phyloP scores from a whole-genome alignment of 768 basidiomycete genomes.

The Tylopilus rubrobrunneus region DNA sequence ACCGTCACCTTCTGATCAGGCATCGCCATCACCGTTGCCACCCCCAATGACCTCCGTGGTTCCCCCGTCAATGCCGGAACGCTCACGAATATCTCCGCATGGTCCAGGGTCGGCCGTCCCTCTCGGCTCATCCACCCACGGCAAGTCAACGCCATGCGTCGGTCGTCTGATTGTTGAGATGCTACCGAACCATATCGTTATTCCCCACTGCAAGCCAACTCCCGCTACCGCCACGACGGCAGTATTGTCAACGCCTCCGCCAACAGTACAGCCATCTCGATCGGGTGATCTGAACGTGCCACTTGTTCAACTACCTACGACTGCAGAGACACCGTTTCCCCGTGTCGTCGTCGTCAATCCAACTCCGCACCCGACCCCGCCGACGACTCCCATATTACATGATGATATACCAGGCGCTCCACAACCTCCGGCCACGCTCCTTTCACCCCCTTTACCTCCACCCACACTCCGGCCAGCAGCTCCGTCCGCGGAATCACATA shows the following conservation, averaged over 20 bases:
- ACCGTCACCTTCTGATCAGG: conserved; percentile 28
- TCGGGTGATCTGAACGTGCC: conserved; percentile 20
- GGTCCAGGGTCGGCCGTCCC: conserved; percentile 10
- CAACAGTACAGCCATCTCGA: conserved; percentile 7
- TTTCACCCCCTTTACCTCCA: conserved; percentile 30
- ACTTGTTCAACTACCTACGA: conserved; percentile 26
- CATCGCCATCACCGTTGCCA: conserved; percentile 28
- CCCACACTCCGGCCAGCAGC: conserved; percentile 11
- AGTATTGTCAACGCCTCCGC: conserved; percentile 4
- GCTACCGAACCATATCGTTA: conserved; percentile 41
- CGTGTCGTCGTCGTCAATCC: conserved; percentile 69
- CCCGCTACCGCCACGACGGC: background rate
- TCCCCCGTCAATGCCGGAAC: conserved; percentile 29
- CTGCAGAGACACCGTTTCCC: conserved; percentile 37
- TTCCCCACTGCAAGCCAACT: conserved; percentile 18
- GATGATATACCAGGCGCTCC: conserved; percentile 19
- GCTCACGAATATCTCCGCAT: conserved; percentile 24
- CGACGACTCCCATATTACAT: conserved; percentile 54
- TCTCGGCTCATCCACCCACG: conserved; percentile 10
- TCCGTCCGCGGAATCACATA: background rate
- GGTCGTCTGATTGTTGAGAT: conserved; percentile 58
- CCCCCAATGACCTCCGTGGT: conserved; percentile 11
- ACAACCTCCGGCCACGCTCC: conserved; percentile 26
- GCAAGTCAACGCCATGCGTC: conserved; percentile 28
- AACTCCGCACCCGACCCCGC: conserved; percentile 77